A percentile compares a stretch with the other conserved stretches of the same genome.
phyloP scores from a whole-genome alignment of 2,329 filamentous ascomycete genomes.

The Chaetomiaceae sp. region DNA sequence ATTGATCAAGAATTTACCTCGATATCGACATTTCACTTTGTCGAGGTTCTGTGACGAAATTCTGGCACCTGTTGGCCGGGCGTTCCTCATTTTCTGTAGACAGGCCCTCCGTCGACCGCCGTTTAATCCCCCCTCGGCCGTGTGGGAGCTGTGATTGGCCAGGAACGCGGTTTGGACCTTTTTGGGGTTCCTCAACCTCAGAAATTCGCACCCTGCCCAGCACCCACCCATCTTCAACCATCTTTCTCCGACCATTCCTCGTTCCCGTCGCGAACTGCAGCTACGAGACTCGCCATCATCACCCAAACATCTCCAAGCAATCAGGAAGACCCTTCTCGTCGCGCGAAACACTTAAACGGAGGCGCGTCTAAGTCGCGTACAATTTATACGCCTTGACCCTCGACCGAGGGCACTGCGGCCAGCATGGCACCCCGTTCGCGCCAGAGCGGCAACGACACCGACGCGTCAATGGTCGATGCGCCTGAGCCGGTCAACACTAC shows the following conservation, averaged over 20 bases:
- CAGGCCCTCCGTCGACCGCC: conserved; percentile 11
- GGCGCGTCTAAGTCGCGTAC: conserved; percentile 54
- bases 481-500: conserved; percentile 40
- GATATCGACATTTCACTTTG: no score
- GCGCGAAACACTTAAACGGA: conserved; percentile 23
- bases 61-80: not conserved
- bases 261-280: conserved; percentile 17
- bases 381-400: conserved; percentile 17
- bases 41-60: not conserved
- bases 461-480: conserved; percentile 61
- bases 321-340: not conserved
- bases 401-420: conserved; percentile 21
- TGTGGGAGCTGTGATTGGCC: conserved; percentile 24
- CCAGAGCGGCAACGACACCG: conserved; percentile 51
- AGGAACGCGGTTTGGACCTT: conserved; percentile 26
- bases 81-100: conserved; percentile 3
- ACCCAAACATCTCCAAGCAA: conserved; percentile 11
- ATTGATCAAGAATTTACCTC: no score
- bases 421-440: conserved; percentile 54
- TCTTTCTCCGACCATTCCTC: conserved; percentile 12
- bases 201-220: conserved; percentile 26
- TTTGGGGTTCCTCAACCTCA: conserved; percentile 27
- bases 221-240: conserved; percentile 25
- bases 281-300: conserved; percentile 22
- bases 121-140: conserved; percentile 20